phyloP scores from a whole-genome alignment of 441 rosid species.

The Omphalea diandra region DNA sequence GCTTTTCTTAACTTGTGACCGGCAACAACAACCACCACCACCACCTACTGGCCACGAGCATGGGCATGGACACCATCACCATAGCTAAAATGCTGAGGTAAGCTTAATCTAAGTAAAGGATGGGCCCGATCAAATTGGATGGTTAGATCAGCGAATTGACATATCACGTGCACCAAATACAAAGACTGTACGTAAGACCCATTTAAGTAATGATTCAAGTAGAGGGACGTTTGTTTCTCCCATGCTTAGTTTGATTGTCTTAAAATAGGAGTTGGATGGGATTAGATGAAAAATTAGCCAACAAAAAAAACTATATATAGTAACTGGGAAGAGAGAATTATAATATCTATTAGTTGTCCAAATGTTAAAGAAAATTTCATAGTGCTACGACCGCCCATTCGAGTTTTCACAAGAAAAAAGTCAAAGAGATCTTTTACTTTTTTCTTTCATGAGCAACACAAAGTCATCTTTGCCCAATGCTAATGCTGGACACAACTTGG shows the following conservation, averaged over 20 bases:
- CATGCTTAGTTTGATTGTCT: neutral
- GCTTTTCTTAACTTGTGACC: neutral
- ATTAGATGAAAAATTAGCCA: too few species aligned
- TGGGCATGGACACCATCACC: neutral
- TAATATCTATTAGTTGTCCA: neutral
- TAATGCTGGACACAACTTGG: too few species aligned
- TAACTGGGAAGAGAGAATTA: too few species aligned
- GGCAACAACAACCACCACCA: too few species aligned
- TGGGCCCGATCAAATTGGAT: slow-evolving; percentile 16
- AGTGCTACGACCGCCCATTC: neutral
- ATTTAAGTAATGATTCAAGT: neutral
- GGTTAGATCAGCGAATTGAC: slow-evolving; percentile 20
- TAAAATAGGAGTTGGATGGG: neutral
- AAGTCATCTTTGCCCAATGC: neutral
- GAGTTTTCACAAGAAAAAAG: neutral
- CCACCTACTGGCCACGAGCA: neutral
- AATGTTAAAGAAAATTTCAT: neutral
- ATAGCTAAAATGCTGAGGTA: too few species aligned
- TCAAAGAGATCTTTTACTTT: neutral
- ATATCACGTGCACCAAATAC: slow-evolving; percentile 6
- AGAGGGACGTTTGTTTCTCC: neutral
- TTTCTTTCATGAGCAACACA: neutral
- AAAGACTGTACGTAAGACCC: slow-evolving; percentile 1
- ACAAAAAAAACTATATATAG: neutral
- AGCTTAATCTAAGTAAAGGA: neutral